These are phyloP conservation scores for Geranium rotundifolium DNA, from an alignment of 345 rosid species.

Conservation along the genomic window DNA sequence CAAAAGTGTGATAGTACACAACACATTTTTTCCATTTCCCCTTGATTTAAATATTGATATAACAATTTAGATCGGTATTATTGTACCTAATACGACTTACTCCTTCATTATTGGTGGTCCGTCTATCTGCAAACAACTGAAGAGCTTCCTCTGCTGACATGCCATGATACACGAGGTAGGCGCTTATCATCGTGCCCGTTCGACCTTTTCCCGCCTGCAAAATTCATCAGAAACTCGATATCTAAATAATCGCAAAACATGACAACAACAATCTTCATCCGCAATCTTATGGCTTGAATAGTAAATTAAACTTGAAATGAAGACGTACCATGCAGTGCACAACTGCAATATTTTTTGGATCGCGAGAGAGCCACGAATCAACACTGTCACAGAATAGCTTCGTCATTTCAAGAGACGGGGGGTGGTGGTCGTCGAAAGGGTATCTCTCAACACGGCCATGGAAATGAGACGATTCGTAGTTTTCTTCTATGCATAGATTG, in stretches of 20 bases:
- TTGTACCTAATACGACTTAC: slow-evolving; percentile 31
- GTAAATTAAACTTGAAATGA: background rate
- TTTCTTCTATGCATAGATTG: slow-evolving; percentile 79
- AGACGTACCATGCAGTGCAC: slow-evolving; percentile 78
- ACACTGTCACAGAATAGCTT: slow-evolving; percentile 75
- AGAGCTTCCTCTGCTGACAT: slow-evolving; percentile 82
- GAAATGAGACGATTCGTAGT: slow-evolving; percentile 60
- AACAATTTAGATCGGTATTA: background rate
- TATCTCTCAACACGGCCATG: slow-evolving; percentile 69
- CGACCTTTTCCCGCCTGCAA: slow-evolving; percentile 94
- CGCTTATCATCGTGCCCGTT: slow-evolving; percentile 83
- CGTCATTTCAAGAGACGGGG: slow-evolving; percentile 68
- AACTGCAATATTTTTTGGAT: slow-evolving; percentile 69
- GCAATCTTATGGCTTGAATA: too few species aligned
- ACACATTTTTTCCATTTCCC: too few species aligned
- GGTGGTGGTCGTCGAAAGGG: slow-evolving; percentile 92
- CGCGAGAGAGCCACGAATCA: slow-evolving; percentile 61
- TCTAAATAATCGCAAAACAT: too few species aligned
- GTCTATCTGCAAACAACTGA: slow-evolving; percentile 65
- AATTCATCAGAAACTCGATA: slow-evolving; percentile 4
- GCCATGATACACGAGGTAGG: slow-evolving; percentile 74
- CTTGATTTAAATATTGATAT: too few species aligned
- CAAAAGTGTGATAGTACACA: too few species aligned
- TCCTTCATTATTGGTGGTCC: slow-evolving; percentile 93
- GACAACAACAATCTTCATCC: too few species aligned